Conservation (phyloP, 768 basidiomycete species). For the Russula virescens region DNA sequence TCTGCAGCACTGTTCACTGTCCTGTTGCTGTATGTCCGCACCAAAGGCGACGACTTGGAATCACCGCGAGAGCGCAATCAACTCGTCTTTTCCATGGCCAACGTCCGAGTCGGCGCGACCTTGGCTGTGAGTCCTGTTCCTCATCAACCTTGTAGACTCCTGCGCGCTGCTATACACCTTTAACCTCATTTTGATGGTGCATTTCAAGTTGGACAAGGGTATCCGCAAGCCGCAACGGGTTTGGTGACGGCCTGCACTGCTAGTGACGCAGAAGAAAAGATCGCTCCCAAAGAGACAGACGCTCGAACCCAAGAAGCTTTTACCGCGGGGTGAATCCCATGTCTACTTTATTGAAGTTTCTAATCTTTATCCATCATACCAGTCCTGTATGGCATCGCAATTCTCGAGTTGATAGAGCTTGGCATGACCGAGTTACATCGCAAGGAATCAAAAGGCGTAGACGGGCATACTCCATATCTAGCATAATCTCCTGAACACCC, state of each 20-base stretch:
- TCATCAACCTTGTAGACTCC: neutral
- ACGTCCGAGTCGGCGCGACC: neutral
- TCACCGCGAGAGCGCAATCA: conserved; percentile 1
- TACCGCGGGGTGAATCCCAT: no score
- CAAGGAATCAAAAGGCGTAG: neutral
- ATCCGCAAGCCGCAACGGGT: neutral
- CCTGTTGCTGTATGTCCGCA: conserved; percentile 1
- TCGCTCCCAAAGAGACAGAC: neutral
- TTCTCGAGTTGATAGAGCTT: conserved; percentile 1
- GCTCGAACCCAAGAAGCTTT: no score
- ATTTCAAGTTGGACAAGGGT: neutral
- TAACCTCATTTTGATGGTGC: neutral
- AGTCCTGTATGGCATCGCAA: neutral
- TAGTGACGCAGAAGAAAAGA: neutral
- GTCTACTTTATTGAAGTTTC: no score
- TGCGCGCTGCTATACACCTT: neutral
- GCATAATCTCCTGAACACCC: neutral
- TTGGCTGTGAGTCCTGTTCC: neutral
- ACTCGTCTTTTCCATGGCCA: neutral
- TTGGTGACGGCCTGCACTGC: no score
- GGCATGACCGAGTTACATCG: no score
- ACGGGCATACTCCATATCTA: neutral
- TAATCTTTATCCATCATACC: neutral
- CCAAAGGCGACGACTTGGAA: neutral
- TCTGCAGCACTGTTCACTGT: neutral